Evolutionary conservation across 2,329 filamentous ascomycete species (phyloP).

Genomic region (Neobulgaria alba): DNA sequence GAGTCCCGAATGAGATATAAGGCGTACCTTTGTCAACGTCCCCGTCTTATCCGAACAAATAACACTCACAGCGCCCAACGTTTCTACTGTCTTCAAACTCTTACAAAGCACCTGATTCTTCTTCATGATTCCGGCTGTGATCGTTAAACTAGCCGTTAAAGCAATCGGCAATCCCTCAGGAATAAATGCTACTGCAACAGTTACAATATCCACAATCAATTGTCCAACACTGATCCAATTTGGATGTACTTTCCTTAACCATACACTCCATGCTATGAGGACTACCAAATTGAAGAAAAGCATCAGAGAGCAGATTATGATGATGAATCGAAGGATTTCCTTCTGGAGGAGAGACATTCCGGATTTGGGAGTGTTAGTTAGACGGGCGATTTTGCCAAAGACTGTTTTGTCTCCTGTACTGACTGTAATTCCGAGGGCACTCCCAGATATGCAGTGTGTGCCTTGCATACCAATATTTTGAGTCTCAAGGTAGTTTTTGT

Average conservation of each 20-base stretch:
- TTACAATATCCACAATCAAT: slow-evolving; percentile 64
- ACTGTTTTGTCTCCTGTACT: slow-evolving; percentile 64
- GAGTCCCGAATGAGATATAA: not conserved
- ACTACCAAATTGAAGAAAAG: slow-evolving; percentile 54
- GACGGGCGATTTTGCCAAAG: slow-evolving; percentile 64
- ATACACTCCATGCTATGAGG: slow-evolving; percentile 59
- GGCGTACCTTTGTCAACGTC: slow-evolving; percentile 42
- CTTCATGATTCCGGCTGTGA: slow-evolving; percentile 66
- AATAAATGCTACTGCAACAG: slow-evolving; percentile 64
- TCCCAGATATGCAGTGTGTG: slow-evolving; percentile 65
- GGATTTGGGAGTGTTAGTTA: slow-evolving; percentile 59
- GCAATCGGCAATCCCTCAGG: slow-evolving; percentile 65
- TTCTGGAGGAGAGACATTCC: slow-evolving; percentile 61
- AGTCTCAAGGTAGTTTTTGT: slow-evolving; percentile 68
- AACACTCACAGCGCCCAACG: slow-evolving; percentile 61
- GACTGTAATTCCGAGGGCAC: slow-evolving; percentile 58
- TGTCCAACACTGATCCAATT: slow-evolving; percentile 62
- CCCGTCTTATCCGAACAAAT: slow-evolving; percentile 74
- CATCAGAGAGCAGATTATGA: slow-evolving; percentile 60
- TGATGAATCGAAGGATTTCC: slow-evolving; percentile 64
- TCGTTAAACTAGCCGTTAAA: slow-evolving; percentile 60
- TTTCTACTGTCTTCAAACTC: slow-evolving; percentile 69
- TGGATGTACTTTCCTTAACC: slow-evolving; percentile 55
- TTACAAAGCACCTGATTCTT: slow-evolving; percentile 72
- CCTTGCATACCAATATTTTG: slow-evolving; percentile 69